A percentile compares a stretch with the other conserved stretches of the same genome.
Evolutionary conservation across 805 yeast species (phyloP).

Genomic region (Sugiyamaella chiloensis): DNA sequence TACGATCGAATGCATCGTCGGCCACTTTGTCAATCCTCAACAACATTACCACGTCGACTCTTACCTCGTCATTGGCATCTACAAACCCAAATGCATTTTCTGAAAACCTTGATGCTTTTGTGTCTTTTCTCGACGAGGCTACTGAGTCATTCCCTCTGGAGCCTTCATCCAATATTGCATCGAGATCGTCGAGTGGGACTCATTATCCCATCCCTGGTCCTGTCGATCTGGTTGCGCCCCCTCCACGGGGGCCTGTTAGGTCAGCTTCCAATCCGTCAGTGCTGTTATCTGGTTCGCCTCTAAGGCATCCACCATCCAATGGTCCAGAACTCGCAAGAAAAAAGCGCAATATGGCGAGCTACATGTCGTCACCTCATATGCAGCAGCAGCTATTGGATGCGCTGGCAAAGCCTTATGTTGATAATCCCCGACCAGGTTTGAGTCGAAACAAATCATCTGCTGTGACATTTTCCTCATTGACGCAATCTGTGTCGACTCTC

Average conservation of each 20-base stretch:
- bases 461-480: conserved; percentile 48
- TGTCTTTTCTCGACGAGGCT: conserved; percentile 14
- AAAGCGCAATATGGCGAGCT: conserved; percentile 11
- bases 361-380: conserved; percentile 14
- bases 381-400: conserved; percentile 28
- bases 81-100: conserved; percentile 6
- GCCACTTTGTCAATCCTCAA: conserved; percentile 24
- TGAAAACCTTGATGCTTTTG: conserved; percentile 12
- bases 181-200: neutral
- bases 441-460: conserved; percentile 6
- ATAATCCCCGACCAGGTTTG: conserved; percentile 19
- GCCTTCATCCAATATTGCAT: neutral
- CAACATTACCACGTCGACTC: conserved; percentile 18
- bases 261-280: conserved; percentile 3
- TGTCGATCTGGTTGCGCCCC: neutral
- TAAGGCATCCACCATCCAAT: no score
- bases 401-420: conserved; percentile 31
- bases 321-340: neutral
- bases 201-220: neutral
- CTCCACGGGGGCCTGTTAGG: neutral
- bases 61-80: neutral
- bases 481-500: conserved; percentile 24
- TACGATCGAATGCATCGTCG: conserved; percentile 26
- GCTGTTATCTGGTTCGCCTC: neutral
- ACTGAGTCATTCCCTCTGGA: conserved; percentile 9